These are phyloP conservation scores for Paracamarosporium sp. DNA, from an alignment of 2,329 filamentous ascomycete species.

Conservation along the genomic window DNA sequence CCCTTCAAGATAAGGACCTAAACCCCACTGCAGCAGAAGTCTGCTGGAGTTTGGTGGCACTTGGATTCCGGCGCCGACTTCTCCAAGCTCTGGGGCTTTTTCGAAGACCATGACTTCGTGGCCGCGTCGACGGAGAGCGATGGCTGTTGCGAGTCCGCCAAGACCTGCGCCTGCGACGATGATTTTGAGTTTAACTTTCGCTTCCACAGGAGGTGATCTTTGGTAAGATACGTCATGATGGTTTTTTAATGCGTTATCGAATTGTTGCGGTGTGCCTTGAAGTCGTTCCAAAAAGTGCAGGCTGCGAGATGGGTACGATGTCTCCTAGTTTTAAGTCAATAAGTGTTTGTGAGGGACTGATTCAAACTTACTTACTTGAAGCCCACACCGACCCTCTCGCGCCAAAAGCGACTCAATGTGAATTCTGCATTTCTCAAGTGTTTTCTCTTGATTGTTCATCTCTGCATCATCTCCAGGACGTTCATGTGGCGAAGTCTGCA, in stretches of 20 bases:
- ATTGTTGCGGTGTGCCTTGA: neutral
- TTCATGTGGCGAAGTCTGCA: neutral
- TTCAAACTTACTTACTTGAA: conserved; percentile 7
- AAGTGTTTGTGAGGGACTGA: neutral
- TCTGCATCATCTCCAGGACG: neutral
- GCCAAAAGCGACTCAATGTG: conserved; percentile 17
- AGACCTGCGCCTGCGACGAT: conserved; percentile 24
- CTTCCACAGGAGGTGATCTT: neutral
- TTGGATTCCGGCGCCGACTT: conserved; percentile 31
- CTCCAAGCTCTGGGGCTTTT: conserved; percentile 17
- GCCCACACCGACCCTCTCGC: conserved; percentile 3
- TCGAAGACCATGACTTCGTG: conserved; percentile 23
- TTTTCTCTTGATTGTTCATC: neutral
- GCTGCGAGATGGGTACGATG: conserved; percentile 28
- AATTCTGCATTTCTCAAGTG: conserved; percentile 12
- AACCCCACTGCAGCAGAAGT: conserved; percentile 56
- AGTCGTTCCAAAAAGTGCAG: conserved; percentile 21
- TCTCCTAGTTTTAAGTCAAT: conserved; percentile 12
- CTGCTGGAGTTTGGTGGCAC: conserved; percentile 44
- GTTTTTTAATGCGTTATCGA: neutral
- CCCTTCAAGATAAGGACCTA: conserved; percentile 32
- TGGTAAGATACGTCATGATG: neutral
- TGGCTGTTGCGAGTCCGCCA: conserved; percentile 23
- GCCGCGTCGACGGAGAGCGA: conserved; percentile 19
- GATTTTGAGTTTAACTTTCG: conserved; percentile 15